Conservation (phyloP, 2,329 filamentous ascomycete species). For the Metarhizium humberi region DNA sequence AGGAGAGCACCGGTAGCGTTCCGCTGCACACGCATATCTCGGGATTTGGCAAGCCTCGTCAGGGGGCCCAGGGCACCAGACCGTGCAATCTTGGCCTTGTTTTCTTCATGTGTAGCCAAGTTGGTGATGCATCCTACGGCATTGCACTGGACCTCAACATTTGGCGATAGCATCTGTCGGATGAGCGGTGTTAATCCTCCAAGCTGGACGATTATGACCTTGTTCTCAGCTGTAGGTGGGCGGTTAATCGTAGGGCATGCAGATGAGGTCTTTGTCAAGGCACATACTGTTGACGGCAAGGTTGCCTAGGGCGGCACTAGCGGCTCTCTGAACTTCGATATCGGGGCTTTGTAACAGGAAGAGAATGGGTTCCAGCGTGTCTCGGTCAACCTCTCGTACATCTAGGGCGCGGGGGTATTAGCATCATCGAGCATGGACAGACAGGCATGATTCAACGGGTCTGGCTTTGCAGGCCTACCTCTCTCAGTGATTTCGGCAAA, state of each 20-base stretch:
- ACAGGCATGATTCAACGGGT: background rate
- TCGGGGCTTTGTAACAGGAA: slow-evolving; percentile 91
- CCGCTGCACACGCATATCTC: slow-evolving; percentile 96
- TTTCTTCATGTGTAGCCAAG: slow-evolving; percentile 94
- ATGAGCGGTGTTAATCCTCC: slow-evolving; percentile 87
- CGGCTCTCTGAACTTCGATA: slow-evolving; percentile 93
- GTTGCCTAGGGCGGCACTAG: slow-evolving; percentile 91
- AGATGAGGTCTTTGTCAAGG: background rate
- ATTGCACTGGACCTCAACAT: slow-evolving; percentile 98
- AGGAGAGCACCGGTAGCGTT: slow-evolving; percentile 93
- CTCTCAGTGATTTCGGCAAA: slow-evolving; percentile 98
- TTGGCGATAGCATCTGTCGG: slow-evolving; percentile 94
- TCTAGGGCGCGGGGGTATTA: slow-evolving; percentile 42
- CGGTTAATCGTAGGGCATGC: slow-evolving; percentile 22
- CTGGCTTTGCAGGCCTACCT: slow-evolving; percentile 48
- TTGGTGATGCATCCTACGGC: slow-evolving; percentile 99
- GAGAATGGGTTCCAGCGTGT: slow-evolving; percentile 91
- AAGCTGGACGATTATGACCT: slow-evolving; percentile 88
- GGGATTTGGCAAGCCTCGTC: slow-evolving; percentile 88
- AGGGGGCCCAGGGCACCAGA: slow-evolving; percentile 88
- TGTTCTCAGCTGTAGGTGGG: slow-evolving; percentile 77
- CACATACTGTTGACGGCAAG: slow-evolving; percentile 87
- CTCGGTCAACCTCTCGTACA: slow-evolving; percentile 89
- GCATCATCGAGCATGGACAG: background rate
- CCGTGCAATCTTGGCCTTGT: slow-evolving; percentile 96